Evolutionary conservation across 148 eudicot genomes (phyloP).

Genomic region (Fallopia convolvulus): DNA sequence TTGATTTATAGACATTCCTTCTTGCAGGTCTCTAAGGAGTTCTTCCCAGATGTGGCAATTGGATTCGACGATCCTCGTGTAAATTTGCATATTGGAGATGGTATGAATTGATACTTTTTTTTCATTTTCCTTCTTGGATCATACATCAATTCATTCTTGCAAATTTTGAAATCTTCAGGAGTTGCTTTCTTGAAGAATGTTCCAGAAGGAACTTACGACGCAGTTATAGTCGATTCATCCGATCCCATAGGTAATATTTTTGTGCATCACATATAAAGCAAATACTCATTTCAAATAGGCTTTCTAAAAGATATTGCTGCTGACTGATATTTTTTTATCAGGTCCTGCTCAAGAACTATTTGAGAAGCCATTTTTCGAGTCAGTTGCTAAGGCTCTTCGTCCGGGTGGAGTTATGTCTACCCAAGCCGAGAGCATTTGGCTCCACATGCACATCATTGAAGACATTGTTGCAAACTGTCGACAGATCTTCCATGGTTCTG

Average conservation of each 20-base stretch:
- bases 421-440: constrained; percentile 99
- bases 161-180: constrained; percentile 36
- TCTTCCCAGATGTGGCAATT: constrained; percentile 81
- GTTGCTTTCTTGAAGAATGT: constrained; percentile 85
- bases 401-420: constrained; percentile 99
- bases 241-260: constrained; percentile 76
- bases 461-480: constrained; percentile 51
- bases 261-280: neutral
- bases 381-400: constrained; percentile 89
- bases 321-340: constrained; percentile 15
- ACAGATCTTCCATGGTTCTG: constrained; percentile 52
- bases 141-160: neutral
- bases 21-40: constrained; percentile 61
- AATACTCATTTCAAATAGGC: neutral
- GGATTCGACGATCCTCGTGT: constrained; percentile 91
- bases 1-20: neutral
- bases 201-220: constrained; percentile 88
- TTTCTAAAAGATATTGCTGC: neutral
- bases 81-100: constrained; percentile 83
- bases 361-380: constrained; percentile 87
- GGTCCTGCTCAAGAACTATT: constrained; percentile 98
- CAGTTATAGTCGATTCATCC: constrained; percentile 92
- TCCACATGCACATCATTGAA: constrained; percentile 98
- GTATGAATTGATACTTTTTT: constrained; percentile 25
- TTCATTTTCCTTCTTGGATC: neutral